Evolutionary conservation across 2,329 filamentous ascomycete genomes (phyloP), one percentile per base, ranked within the genome.

Genomic region (Colletotrichum noveboracense): DNA sequence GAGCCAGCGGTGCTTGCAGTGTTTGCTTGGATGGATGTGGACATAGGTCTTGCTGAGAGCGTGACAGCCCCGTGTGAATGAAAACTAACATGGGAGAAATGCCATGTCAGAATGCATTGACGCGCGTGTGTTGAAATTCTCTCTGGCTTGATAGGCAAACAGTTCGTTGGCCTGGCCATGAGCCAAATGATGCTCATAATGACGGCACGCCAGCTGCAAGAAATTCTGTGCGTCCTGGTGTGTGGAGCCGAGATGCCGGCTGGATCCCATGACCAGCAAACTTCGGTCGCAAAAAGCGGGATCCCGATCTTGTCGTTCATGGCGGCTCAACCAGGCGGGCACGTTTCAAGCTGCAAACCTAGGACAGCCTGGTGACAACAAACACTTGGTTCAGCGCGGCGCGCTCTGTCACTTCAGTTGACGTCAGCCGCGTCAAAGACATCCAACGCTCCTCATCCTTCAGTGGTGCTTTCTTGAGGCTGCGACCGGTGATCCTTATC

Each of bases 371-470:
- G 16, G 26, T 61, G 58, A 64, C 56, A 43, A 60, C 32, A 43
- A 32, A 14, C 16, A 52, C 28, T 34, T 34, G 26, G 16, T 21
- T 8, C 26, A 12, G 56, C 30, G 12, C 43, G 43, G 13, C 65
- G 10, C 43, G 12, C 12, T 66, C 71, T 73, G 56, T 58, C 18
- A 24, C 24, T 61, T 21, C 4, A 32, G 18, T 71, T 74, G 71
- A 74, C 71, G 71, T 74, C 71, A 74, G 71, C 71, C 71, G 30
- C 56, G 36, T 60, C 48, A 10, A 61, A 18, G 8, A 21, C 32
- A 24, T 55, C 55, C 36, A 10, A 12, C 21, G 34, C 26, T 36
- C 21, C 24, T 32, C 61, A 38, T 21, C 18, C 38, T 55, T 34
- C 55, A 28, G 30, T 21, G 32, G 28, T 55, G 12, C 34, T 61